phyloP scores from a whole-genome alignment of 129 eudicot species.

The Gnaphalium uliginosum region DNA sequence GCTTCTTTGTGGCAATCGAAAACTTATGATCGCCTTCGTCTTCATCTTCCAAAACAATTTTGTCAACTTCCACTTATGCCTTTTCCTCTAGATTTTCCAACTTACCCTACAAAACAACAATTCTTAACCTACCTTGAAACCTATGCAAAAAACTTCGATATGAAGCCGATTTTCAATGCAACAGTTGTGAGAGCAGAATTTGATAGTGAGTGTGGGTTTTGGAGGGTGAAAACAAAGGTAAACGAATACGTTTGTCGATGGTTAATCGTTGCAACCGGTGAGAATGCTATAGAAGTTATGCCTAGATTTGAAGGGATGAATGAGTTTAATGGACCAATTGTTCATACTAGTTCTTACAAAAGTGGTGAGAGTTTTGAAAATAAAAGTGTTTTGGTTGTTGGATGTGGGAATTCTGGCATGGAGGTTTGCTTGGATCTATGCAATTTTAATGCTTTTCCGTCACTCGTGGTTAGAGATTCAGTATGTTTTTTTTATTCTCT shows the following conservation, averaged over 20 bases:
- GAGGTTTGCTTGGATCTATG: slow-evolving; percentile 73
- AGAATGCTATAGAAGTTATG: slow-evolving; percentile 67
- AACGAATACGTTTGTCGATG: slow-evolving; percentile 52
- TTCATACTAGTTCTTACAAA: slow-evolving; percentile 58
- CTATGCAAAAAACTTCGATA: slow-evolving; percentile 36
- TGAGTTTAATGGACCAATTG: slow-evolving; percentile 46
- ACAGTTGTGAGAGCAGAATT: slow-evolving; percentile 53
- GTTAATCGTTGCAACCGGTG: slow-evolving; percentile 69
- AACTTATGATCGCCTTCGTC: slow-evolving; percentile 61
- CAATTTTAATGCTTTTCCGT: slow-evolving; percentile 63
- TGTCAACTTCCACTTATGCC: slow-evolving; percentile 67
- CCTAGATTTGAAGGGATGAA: slow-evolving; percentile 57
- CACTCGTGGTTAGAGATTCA: slow-evolving; percentile 66
- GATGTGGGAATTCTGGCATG: slow-evolving; percentile 84
- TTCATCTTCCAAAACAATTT: slow-evolving; percentile 68
- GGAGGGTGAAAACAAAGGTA: slow-evolving; percentile 51
- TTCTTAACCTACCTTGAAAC: slow-evolving; percentile 57
- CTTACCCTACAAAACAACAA: slow-evolving; percentile 63
- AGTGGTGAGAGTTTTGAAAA: slow-evolving; percentile 55
- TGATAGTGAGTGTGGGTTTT: slow-evolving; percentile 40
- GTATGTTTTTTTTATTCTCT: slow-evolving; percentile 38
- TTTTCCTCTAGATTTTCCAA: slow-evolving; percentile 59
- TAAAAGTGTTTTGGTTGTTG: slow-evolving; percentile 66
- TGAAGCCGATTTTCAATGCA: slow-evolving; percentile 45
- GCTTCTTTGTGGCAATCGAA: slow-evolving; percentile 70